A percentile compares a stretch with the other conserved stretches of the same genome.
phyloP scores from a whole-genome alignment of 2,329 filamentous ascomycete genomes.

The Diaporthe sp. region DNA sequence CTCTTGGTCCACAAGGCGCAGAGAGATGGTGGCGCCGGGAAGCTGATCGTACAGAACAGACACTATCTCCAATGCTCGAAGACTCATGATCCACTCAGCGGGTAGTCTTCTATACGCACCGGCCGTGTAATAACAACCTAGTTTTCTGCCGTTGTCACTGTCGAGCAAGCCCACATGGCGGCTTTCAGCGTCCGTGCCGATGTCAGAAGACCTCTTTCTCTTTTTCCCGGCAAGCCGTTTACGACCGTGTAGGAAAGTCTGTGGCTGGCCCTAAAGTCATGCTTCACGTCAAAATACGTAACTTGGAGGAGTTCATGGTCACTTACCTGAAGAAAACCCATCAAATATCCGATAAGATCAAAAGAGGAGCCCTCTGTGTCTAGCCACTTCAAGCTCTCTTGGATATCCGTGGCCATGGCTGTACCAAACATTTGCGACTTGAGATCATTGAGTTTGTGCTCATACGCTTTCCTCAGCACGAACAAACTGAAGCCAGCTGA shows the following conservation, averaged over 20 bases:
- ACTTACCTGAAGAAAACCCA: not conserved
- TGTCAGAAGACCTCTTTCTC: not conserved
- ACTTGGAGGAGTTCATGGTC: not conserved
- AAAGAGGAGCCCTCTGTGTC: not conserved
- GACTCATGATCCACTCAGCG: not conserved
- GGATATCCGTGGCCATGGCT: not conserved
- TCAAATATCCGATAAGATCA: not conserved
- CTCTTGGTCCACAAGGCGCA: not conserved
- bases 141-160: not conserved
- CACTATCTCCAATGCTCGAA: not conserved
- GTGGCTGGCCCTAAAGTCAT: not conserved
- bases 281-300: not conserved
- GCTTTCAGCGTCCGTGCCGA: not conserved
- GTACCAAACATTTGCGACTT: not conserved
- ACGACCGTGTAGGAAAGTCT: not conserved
- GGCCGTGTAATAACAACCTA: not conserved
- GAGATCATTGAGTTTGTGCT: not conserved
- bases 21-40: not conserved
- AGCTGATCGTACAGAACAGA: constrained; percentile 2
- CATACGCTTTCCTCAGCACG: not conserved
- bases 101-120: not conserved
- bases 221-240: not conserved
- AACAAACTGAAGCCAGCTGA: not conserved
- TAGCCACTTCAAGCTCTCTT: not conserved
- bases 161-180: not conserved